Evolutionary conservation across 2,329 filamentous ascomycete species (phyloP), one percentile per base, ranked within the genome.

Genomic region (Colletotrichum falcatum): DNA sequence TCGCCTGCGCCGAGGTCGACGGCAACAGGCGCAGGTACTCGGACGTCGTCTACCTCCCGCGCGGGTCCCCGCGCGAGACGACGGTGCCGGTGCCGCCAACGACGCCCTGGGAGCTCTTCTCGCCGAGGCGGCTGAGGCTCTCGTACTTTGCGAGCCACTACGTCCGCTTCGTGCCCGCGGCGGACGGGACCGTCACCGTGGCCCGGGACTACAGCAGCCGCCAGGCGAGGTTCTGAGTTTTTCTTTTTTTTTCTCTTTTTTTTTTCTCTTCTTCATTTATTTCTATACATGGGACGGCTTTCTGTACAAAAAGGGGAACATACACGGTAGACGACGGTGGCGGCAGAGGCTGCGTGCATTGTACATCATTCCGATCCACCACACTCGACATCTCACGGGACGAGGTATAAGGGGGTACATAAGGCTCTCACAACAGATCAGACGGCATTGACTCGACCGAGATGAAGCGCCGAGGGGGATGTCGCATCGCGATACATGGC

Each of bases 61-160:
- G 58, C 23, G 72, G 63, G 2, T 60, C 63, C 42, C 60, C 55
- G 18, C 49, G 42, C 20, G 60, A 71, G 63, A 61, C n/a, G n/a
- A n/a, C 64, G 48, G 66, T 66, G 26, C 62, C 71, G 2, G 64
- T 72, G 61, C 71, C 71, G 60, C 71, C 72, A 35, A 61, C 72
- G 53, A 67, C 63, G 37, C 63, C 71, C 56, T 55, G 46, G 63
- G 71, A 73, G 48, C 54, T 71, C 7, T 67, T 73, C 33, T 37
- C 49, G 7, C 58, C 66, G 42, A 46, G 59, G 53, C 62, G 44
- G 71, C 55, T 73, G 60, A 51, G 30, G 39, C 58, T 73, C 2
- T 70, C 66, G 3, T 73, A 62, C 28, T 73, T 70, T 26, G 72
- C 71, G 44, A 73, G 73, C 44, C 72, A 73, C 35, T 73, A 71